A percentile compares a stretch with the other conserved stretches of the same genome.
Conservation (phyloP, 1,139 yeast genomes). For the Scheffersomyces segobiensis region DNA sequence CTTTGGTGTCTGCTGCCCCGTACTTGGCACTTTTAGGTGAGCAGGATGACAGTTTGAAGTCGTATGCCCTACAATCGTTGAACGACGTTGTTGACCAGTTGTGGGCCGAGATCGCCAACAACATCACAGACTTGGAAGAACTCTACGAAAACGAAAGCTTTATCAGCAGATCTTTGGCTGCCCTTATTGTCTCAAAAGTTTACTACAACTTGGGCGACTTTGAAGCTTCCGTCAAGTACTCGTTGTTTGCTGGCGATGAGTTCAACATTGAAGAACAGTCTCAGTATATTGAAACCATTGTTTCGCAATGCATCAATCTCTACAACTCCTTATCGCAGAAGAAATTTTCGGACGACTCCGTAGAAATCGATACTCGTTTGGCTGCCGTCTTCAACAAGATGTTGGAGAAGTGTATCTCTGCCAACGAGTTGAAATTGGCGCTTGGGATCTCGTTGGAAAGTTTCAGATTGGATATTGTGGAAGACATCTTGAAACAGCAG, state of each 20-base stretch:
- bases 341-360: conserved; percentile 42
- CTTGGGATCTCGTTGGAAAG: conserved; percentile 91
- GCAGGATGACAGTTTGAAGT: conserved; percentile 72
- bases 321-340: conserved; percentile 68
- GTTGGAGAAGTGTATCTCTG: conserved; percentile 74
- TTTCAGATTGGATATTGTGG: conserved; percentile 79
- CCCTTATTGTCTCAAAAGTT: conserved; percentile 88
- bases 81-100: conserved; percentile 83
- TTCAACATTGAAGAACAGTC: conserved; percentile 73
- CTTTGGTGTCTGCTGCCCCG: conserved; percentile 80
- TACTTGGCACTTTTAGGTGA: conserved; percentile 86
- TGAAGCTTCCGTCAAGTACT: conserved; percentile 85
- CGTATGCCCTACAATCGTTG: conserved; percentile 81
- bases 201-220: conserved; percentile 95
- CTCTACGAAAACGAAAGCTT: conserved; percentile 83
- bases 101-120: conserved; percentile 98
- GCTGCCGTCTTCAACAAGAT: conserved; percentile 76
- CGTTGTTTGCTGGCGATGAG: conserved; percentile 79
- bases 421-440: conserved; percentile 77
- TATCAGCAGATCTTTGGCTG: conserved; percentile 80
- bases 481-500: conserved; percentile 54
- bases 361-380: conserved; percentile 61
- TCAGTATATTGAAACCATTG: conserved; percentile 92
- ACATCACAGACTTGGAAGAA: conserved; percentile 83
- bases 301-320: conserved; percentile 85